Evolutionary conservation across 345 rosid genomes (phyloP), one percentile per base, ranked within the genome.

Genomic region (Acer saccharum): DNA sequence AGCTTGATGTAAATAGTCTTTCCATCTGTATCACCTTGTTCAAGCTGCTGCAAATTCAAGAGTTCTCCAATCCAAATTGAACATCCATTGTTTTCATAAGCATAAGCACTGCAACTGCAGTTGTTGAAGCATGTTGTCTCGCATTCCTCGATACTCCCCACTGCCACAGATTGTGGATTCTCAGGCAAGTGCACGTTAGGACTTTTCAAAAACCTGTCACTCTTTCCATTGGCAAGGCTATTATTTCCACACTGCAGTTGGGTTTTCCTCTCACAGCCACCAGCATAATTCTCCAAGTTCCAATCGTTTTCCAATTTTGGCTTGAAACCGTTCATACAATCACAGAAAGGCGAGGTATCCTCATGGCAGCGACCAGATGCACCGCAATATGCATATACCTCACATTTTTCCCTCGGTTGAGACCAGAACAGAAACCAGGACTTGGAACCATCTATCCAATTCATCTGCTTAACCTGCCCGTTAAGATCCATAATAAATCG

Each of bases 101-200:
- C 62, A 75, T 79, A 85, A 46, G 87, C 84, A 21, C 64, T 79
- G 70, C 89, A 79, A 0, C 85, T 77, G 39, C 85, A 86, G 73
- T 74, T 79, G 21, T 66, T 83, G 3, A 74, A 75, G 78, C 85
- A 86, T 12, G 65, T 43, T 1, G 21, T 52, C 41, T 46, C 75
- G 64, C 89, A 86, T 13, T 58, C 74, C 39, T 52, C 55, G 0
- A 25, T 39, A 64, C 71, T 61, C 61, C 43, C 74, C 12, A n/a
- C 79, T 11, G 65, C 6, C 23, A 35, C 65, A 7, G 46, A 18
- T 32, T 65, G 65, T 12, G 78, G 21, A 70, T 75, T 32, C 12
- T 32, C 0, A 0, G 76, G 84, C 21, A 77, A 58, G 7, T 1
- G 0, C 57, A 73, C 7, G 35, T 76, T 23, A 3, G 48, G 9